Evolutionary conservation across 140 eudicot genomes (phyloP).

Genomic region (Cichorium intybus): DNA sequence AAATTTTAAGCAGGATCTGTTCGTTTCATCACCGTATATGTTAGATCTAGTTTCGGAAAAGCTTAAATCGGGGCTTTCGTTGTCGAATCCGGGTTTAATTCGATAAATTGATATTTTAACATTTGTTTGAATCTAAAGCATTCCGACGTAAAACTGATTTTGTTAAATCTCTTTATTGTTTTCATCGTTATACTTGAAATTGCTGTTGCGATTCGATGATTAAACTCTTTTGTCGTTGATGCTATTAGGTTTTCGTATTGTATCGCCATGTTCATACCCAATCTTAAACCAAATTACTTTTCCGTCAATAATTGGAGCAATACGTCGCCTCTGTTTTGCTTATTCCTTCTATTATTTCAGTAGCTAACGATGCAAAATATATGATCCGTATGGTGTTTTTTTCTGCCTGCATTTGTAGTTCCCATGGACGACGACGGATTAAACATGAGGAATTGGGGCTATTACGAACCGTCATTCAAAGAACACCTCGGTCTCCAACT

Average conservation of each 20-base stretch:
- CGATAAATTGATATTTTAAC: neutral
- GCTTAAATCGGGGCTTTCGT: neutral
- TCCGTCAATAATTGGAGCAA: neutral
- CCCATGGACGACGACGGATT: slow-evolving; percentile 68
- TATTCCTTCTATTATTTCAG: neutral
- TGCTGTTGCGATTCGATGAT: neutral
- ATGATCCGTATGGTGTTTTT: slow-evolving; percentile 5
- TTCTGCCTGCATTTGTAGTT: slow-evolving; percentile 23
- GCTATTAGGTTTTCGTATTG: neutral
- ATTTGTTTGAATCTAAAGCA: neutral
- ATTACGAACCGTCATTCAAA: slow-evolving; percentile 51
- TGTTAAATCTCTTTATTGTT: neutral
- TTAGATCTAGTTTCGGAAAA: slow-evolving; percentile 5
- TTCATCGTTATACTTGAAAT: too few relatives aligned
- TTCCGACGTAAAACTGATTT: neutral
- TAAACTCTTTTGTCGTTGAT: neutral
- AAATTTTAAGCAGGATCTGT: neutral
- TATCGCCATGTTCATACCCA: neutral
- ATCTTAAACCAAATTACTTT: neutral
- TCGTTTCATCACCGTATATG: neutral
- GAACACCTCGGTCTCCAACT: slow-evolving; percentile 60
- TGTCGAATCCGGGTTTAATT: neutral
- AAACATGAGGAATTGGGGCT: slow-evolving; percentile 63
- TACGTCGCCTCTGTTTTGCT: neutral
- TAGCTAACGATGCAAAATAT: neutral